Evolutionary conservation across 192 early-diverging fungal species (phyloP).

Genomic region (Rhizophagus sp.): DNA sequence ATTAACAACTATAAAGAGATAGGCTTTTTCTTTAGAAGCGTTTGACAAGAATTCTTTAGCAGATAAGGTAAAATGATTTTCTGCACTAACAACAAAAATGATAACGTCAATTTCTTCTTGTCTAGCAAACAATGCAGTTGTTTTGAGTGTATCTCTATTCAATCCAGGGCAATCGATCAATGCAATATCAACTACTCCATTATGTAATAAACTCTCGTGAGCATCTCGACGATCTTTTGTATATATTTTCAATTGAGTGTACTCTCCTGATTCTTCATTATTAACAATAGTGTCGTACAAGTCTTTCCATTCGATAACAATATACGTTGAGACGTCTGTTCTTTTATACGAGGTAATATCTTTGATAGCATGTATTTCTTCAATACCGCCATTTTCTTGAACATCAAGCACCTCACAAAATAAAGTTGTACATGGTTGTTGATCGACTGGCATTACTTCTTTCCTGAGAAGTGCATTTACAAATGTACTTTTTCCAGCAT

Average conservation of each 20-base stretch:
- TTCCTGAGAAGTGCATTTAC: constrained; percentile 93
- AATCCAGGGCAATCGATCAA: constrained; percentile 98
- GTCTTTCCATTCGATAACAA: constrained; percentile 65
- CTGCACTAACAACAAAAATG: constrained; percentile 98
- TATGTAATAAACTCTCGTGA: constrained; percentile 81
- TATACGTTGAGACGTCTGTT: constrained; percentile 70
- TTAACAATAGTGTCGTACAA: constrained; percentile 76
- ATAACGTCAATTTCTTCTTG: constrained; percentile 99
- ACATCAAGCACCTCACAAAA: constrained; percentile 97
- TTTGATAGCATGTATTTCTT: constrained; percentile 91
- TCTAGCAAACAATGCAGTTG: constrained; percentile 92
- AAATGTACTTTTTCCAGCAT: constrained; percentile 97
- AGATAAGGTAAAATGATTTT: constrained; percentile 99
- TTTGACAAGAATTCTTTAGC: constrained; percentile 95
- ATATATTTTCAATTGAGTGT: constrained; percentile 93
- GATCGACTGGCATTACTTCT: constrained; percentile 91
- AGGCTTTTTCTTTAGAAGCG: constrained; percentile 98
- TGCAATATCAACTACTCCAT: constrained; percentile 94
- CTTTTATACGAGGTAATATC: constrained; percentile 70
- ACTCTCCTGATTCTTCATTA: constrained; percentile 83
- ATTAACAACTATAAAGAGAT: constrained; percentile 99
- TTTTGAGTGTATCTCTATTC: constrained; percentile 98
- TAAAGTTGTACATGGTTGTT: constrained; percentile 95
- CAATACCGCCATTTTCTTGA: constrained; percentile 82
- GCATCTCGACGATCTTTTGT: constrained; percentile 65